Percentiles rank a stretch among this genome's conserved stretches.
These are phyloP conservation scores for Coemansia pectinata DNA, from an alignment of 192 early-diverging fungal genomes.

Conservation along the genomic window DNA sequence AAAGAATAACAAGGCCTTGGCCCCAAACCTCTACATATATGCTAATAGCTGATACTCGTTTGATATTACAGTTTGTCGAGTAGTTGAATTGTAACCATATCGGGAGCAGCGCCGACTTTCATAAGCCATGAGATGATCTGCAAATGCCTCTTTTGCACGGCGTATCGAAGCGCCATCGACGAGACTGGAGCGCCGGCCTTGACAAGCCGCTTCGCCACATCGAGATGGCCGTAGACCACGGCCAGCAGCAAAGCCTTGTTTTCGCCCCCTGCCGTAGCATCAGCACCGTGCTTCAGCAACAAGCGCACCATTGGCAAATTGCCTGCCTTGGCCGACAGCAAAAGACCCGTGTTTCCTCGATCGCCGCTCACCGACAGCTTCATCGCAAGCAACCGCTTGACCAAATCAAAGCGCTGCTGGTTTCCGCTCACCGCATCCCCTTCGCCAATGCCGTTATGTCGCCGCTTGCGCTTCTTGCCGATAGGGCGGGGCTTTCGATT, in stretches of 20 bases:
- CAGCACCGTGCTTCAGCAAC: constrained; percentile 42
- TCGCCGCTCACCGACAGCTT: constrained; percentile 28
- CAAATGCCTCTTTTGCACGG: constrained; percentile 44
- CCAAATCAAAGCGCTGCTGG: constrained; percentile 37
- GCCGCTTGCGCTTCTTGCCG: constrained; percentile 20
- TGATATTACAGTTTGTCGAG: constrained; percentile 19
- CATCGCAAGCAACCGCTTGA: constrained; percentile 28
- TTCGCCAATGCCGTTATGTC: not conserved
- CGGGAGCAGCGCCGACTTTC: constrained; percentile 47
- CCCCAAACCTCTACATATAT: no score
- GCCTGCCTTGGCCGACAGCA: constrained; percentile 43
- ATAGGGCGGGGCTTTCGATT: constrained; percentile 8
- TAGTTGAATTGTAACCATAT: constrained; percentile 48
- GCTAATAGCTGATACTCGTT: not conserved
- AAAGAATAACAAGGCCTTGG: no score
- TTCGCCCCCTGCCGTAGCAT: constrained; percentile 26
- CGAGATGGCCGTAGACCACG: constrained; percentile 43
- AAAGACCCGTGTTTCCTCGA: constrained; percentile 28
- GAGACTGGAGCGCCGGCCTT: constrained; percentile 42
- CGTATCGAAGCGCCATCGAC: constrained; percentile 48
- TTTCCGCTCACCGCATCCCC: constrained; percentile 8
- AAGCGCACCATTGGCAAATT: constrained; percentile 40
- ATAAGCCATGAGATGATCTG: constrained; percentile 33
- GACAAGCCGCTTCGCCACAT: constrained; percentile 39
- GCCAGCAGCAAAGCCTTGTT: constrained; percentile 54